These are phyloP conservation scores for Fallopia convolvulus DNA, from an alignment of 148 eudicot genomes.

Conservation along the genomic window DNA sequence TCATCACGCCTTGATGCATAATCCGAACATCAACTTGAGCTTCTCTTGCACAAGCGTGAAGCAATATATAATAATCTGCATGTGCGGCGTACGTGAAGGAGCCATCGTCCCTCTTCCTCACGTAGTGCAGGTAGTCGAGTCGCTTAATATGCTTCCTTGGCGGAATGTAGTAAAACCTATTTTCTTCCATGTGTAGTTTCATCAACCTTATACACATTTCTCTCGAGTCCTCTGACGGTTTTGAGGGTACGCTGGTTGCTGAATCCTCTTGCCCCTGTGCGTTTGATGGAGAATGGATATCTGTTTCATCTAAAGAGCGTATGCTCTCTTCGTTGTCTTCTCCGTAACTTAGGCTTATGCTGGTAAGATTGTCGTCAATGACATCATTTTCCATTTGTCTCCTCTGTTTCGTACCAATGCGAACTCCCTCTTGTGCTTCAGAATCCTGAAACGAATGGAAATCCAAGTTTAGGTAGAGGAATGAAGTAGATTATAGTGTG, in stretches of 20 bases:
- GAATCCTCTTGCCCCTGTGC: constrained; percentile 9
- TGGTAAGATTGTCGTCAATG: not conserved
- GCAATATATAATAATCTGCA: constrained; percentile 78
- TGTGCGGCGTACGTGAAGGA: constrained; percentile 52
- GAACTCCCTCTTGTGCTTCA: constrained; percentile 20
- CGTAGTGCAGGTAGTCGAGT: constrained; percentile 45
- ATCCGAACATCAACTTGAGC: constrained; percentile 59
- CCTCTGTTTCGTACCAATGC: constrained; percentile 22
- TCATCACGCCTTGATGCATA: constrained; percentile 61
- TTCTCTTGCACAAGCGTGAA: constrained; percentile 66
- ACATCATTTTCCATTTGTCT: constrained; percentile 21
- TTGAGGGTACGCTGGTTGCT: not conserved
- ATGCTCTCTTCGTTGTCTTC: constrained; percentile 13
- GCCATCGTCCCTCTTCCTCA: constrained; percentile 49
- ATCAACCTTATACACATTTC: constrained; percentile 36
- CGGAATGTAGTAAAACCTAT: constrained; percentile 61
- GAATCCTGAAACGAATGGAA: constrained; percentile 29
- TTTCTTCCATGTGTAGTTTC: constrained; percentile 73
- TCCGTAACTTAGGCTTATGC: constrained; percentile 15
- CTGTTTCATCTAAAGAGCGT: not conserved
- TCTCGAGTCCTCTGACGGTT: constrained; percentile 13
- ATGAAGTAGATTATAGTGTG: not conserved
- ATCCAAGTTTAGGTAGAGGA: not conserved
- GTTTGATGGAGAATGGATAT: not conserved
- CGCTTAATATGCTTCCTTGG: constrained; percentile 57